A percentile compares a stretch with the other conserved stretches of the same genome.
These are phyloP conservation scores for Diplodia sapinea DNA, from an alignment of 2,329 filamentous ascomycete genomes.

Conservation along the genomic window DNA sequence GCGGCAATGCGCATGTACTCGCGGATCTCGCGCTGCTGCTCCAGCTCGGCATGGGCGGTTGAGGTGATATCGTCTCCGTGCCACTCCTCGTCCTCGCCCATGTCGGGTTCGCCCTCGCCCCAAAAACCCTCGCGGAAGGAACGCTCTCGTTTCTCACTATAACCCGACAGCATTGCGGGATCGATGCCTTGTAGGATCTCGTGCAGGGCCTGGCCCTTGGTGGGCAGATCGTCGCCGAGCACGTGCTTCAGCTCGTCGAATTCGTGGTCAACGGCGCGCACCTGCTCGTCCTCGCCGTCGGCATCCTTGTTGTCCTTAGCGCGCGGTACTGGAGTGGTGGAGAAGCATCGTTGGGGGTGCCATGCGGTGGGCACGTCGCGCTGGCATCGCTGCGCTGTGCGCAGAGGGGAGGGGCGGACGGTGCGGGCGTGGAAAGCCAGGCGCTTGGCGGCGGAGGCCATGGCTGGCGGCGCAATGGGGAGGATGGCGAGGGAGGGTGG, in stretches of 20 bases:
- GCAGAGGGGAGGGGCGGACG: slow-evolving; percentile 1
- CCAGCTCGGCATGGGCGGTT: slow-evolving; percentile 83
- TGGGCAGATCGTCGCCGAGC: slow-evolving; percentile 28
- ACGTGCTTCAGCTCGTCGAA: slow-evolving; percentile 26
- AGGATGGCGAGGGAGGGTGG: slow-evolving; percentile 20
- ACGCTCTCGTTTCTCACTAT: neutral
- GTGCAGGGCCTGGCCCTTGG: slow-evolving; percentile 9
- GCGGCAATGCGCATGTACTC: slow-evolving; percentile 85
- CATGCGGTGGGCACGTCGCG: slow-evolving; percentile 7
- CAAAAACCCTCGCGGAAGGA: slow-evolving; percentile 40
- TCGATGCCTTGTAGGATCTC: slow-evolving; percentile 18
- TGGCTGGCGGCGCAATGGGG: slow-evolving; percentile 24
- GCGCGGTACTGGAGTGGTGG: slow-evolving; percentile 11
- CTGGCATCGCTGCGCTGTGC: neutral
- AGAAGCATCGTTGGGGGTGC: slow-evolving; percentile 30
- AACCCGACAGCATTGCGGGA: slow-evolving; percentile 6
- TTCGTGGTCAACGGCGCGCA: slow-evolving; percentile 2
- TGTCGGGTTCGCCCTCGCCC: slow-evolving; percentile 42
- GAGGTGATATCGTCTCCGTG: slow-evolving; percentile 82
- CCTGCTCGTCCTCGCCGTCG: slow-evolving; percentile 11
- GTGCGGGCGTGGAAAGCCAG: slow-evolving; percentile 28
- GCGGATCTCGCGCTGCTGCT: slow-evolving; percentile 85
- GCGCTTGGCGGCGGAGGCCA: slow-evolving; percentile 30
- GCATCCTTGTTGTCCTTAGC: slow-evolving; percentile 24
- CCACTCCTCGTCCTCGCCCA: slow-evolving; percentile 37